Base-by-base conservation (phyloP, 345 rosid species). In the Anacardium occidentale region DNA sequence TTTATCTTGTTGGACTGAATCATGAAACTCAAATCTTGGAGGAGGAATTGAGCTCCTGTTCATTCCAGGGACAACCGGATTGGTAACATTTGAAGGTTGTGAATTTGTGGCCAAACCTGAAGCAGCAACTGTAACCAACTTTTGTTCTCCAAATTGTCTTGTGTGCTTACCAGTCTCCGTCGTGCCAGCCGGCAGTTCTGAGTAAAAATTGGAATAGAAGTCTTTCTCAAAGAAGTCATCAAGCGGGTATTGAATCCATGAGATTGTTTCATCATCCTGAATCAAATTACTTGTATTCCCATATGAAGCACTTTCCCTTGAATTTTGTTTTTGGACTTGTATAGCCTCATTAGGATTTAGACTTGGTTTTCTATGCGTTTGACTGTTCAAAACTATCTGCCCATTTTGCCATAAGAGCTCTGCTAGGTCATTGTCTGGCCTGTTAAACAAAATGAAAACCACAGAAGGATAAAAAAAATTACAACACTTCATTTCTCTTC, bases 361-460 rank as follows among this genome's bases (percentile, higher is more conserved):
- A 60, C 68, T 25, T 4, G 74, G 83, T 63, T 75, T 82, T 68
- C 85, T 82, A 0, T 80, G 87, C 14, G 83, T 79, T 76, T 89
- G 96, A 81, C 85, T 87, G 48, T 81, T 81, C 66, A 85, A 57
- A 76, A 90, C 90, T 17, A 90, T 85, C 64, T 84, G 84, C 56
- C 93, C 96, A 75, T 87, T 85, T 73, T 74, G 75, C 93, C 93
- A 90, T 72, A 87, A 25, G 58, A 90, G 79, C 85, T 90, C 96
- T 64, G 82, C 89, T 34, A 90, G 79, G 72, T 89, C 91, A 75
- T 79, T 74, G 44, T 85, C 81, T 67, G 80, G 76, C 71, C 96
- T 90, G 84, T 55, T 72, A 63, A 72, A 47, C 21, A 22, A 66
- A 42, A 52, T 29, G 37, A 50, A 9, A 32, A 34, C 42, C 8